Conservation (phyloP, 129 eudicot species). For the Glebionis coronaria region DNA sequence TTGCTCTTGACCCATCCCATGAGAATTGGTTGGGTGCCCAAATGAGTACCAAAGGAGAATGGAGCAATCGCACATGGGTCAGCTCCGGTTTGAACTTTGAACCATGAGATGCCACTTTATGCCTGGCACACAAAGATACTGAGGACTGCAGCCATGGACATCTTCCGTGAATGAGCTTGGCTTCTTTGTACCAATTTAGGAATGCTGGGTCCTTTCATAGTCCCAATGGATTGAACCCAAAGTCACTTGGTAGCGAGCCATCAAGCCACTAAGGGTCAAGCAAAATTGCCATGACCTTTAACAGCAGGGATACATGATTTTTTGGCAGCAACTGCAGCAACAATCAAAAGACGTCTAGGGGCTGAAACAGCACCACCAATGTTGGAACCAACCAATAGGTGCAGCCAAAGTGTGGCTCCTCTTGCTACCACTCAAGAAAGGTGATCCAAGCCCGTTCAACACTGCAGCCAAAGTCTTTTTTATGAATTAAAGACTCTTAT, state of each 20-base stretch:
- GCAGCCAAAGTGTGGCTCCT: conserved; percentile 51
- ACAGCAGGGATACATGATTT: conserved; percentile 95
- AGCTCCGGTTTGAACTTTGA: conserved; percentile 95
- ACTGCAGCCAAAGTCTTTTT: conserved; percentile 56
- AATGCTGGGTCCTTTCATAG: conserved; percentile 96
- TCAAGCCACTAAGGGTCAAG: conserved; percentile 98
- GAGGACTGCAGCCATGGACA: conserved; percentile 95
- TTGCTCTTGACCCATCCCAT: conserved; percentile 99
- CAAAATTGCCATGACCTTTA: conserved; percentile 72
- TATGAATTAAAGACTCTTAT: too few species aligned
- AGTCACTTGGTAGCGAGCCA: conserved; percentile 99
- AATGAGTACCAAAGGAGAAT: conserved; percentile 74
- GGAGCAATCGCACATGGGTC: conserved; percentile 95
- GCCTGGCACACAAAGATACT: conserved; percentile 98
- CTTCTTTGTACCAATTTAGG: conserved; percentile 97
- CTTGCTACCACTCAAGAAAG: conserved; percentile 76
- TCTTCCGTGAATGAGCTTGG: conserved; percentile 96
- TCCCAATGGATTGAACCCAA: conserved; percentile 92
- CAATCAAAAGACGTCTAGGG: conserved; percentile 52
- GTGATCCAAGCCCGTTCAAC: conserved; percentile 70
- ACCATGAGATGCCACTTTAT: conserved; percentile 97
- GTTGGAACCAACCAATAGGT: conserved; percentile 26
- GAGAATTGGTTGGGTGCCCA: conserved; percentile 91
- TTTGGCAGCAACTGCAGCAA: conserved; percentile 77
- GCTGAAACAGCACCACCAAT: conserved; percentile 26